These are phyloP conservation scores for Clathrospora elynae DNA, from an alignment of 2,329 filamentous ascomycete genomes.

Conservation along the genomic window DNA sequence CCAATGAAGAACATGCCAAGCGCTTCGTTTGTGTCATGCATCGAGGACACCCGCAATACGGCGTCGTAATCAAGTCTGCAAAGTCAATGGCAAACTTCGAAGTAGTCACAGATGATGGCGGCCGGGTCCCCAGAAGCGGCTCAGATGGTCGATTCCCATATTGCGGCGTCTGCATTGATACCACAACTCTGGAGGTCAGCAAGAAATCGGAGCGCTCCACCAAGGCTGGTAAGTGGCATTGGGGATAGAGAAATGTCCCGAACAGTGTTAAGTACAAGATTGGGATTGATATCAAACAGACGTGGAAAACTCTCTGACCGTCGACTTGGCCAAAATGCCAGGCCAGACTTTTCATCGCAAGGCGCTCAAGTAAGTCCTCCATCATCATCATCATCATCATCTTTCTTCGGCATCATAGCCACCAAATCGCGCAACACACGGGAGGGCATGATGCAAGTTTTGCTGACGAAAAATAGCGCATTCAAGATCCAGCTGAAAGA, in stretches of 20 bases:
- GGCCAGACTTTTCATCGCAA: conserved; percentile 83
- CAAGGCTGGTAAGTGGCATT: conserved; percentile 52
- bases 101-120: conserved; percentile 60
- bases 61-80: conserved; percentile 72
- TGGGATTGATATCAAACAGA: too few species aligned
- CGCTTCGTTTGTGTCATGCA: conserved; percentile 83
- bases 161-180: conserved; percentile 81
- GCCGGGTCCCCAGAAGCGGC: conserved; percentile 42
- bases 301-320: conserved; percentile 74
- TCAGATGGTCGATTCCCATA: conserved; percentile 74
- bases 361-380: conserved; percentile 64
- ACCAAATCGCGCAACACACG: conserved; percentile 10
- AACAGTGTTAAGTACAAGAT: too few species aligned
- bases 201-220: conserved; percentile 66
- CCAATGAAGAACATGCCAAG: conserved; percentile 67
- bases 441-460: conserved; percentile 8
- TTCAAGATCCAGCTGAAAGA: conserved; percentile 86
- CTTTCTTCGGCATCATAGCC: conserved; percentile 2
- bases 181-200: conserved; percentile 71
- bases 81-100: conserved; percentile 91
- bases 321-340: conserved; percentile 73
- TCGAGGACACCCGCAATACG: conserved; percentile 75
- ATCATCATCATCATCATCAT: neutral
- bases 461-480: conserved; percentile 48
- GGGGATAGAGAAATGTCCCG: too few species aligned